Evolutionary conservation across 2,329 filamentous ascomycete species (phyloP), one percentile per base, ranked within the genome.

Genomic region (Macrophomina pseudophaseolina): DNA sequence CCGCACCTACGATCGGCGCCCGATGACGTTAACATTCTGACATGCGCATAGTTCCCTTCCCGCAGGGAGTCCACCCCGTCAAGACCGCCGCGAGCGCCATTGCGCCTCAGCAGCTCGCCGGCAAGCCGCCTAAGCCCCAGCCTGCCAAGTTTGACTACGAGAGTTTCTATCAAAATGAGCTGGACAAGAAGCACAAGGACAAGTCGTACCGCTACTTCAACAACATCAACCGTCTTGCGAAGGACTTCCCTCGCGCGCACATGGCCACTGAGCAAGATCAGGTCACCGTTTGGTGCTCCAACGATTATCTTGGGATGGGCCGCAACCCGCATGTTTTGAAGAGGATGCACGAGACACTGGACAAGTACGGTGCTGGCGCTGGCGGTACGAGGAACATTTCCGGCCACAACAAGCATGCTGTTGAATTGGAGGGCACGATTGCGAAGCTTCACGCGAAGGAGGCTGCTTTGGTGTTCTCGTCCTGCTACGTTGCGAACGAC

Each of bases 131-230:
- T 4, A 75, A 80, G 49, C 84, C 84, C 40, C 76, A 79, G 42
- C 74, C 80, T 30, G 76, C 79, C 67, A 92, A 89, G 74, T 99
- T 97, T 80, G 87, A 98, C 80, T 99, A 99, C 75, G 89, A 97
- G 74, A 87, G 80, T 54, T 99, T 97, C 81, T 99, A 98, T 82
- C 83, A 90, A 71, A 83, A 83, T 69, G 94, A 99, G 80, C 82
- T 99, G 72, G 93, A 97, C 74, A 98, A 97, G 87, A 99, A 99
- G 84, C 95, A 97, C 86, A 94, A 97, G 86, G 95, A 99, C 86
- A 98, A 97, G 84, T 97, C 94, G 63, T 99, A 99, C 84, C 92
- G 95, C 76, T 98, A 98, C 84, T 99, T 99, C 85, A 99, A 99
- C 86, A 99, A 99, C 85, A 99, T 99, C 88, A 99, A 99, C 77